Evolutionary conservation across 2,329 filamentous ascomycete genomes (phyloP).

Genomic region (Orbilia javanica): DNA sequence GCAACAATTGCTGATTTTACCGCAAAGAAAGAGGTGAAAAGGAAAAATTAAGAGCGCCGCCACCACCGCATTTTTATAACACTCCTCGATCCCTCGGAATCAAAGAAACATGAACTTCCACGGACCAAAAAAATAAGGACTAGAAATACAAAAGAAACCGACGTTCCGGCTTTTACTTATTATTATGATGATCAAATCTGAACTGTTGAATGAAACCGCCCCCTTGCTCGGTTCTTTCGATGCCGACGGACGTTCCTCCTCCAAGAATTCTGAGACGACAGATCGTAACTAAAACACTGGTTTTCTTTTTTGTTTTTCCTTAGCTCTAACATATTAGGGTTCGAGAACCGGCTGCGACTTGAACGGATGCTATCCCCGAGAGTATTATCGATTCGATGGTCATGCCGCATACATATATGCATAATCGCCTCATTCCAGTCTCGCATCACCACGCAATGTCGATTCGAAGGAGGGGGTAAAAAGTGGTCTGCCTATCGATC

Average conservation of each 20-base stretch:
- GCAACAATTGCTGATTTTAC: neutral
- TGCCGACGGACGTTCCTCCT: conserved; percentile 1
- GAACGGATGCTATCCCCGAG: neutral
- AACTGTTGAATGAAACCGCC: neutral
- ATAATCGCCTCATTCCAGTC: conserved; percentile 8
- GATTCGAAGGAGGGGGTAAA: neutral
- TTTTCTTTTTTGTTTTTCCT: neutral
- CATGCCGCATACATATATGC: conserved; percentile 11
- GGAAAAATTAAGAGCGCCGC: neutral
- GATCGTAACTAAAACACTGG: neutral
- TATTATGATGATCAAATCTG: conserved; percentile 1
- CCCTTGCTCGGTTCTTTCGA: conserved; percentile 11
- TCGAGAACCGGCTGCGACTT: neutral
- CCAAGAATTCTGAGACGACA: neutral
- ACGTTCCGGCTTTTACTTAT: no score
- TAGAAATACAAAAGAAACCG: conserved; percentile 12
- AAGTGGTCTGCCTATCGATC: neutral
- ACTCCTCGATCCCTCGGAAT: conserved; percentile 39
- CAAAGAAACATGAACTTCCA: conserved; percentile 1
- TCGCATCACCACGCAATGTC: neutral
- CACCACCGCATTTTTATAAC: conserved; percentile 37
- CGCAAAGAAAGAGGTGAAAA: neutral
- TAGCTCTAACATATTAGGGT: neutral
- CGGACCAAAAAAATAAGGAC: conserved; percentile 7
- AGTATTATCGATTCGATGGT: neutral